phyloP scores from a whole-genome alignment of 441 rosid species.

The Macaranga tanarius region DNA sequence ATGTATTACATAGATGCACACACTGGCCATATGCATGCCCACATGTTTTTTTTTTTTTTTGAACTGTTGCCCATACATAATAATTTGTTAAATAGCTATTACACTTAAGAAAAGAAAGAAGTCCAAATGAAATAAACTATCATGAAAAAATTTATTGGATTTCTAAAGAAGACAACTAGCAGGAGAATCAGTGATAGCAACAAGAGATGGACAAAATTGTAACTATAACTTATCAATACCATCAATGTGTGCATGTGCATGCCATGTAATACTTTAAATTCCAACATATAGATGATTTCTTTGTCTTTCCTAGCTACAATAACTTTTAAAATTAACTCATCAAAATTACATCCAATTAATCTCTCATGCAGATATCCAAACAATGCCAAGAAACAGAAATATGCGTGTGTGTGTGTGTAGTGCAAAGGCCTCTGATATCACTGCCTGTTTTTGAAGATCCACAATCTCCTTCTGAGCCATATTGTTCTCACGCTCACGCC shows the following conservation, averaged over 20 bases:
- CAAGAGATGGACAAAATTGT: not conserved
- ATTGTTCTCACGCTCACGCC: constrained; percentile 65
- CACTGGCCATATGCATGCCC: too few species aligned
- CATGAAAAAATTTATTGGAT: not conserved
- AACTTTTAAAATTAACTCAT: not conserved
- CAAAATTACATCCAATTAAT: not conserved
- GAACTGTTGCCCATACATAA: not conserved
- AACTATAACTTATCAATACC: not conserved
- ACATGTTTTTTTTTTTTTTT: too few species aligned
- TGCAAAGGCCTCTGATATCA: not conserved
- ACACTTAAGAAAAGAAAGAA: not conserved
- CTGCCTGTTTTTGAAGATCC: constrained; percentile 86
- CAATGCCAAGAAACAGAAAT: not conserved
- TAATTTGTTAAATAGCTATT: too few species aligned
- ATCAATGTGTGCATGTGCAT: not conserved
- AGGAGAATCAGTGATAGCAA: not conserved
- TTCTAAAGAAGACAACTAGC: not conserved
- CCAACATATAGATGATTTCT: not conserved
- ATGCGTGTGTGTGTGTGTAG: too few species aligned
- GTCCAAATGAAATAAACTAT: not conserved
- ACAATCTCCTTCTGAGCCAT: constrained; percentile 71
- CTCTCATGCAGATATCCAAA: not conserved
- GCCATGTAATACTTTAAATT: not conserved
- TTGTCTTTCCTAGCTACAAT: not conserved
- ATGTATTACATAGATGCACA: not conserved